Evolutionary conservation across 805 yeast genomes (phyloP).

Genomic region (Jamesozyma gamospora): DNA sequence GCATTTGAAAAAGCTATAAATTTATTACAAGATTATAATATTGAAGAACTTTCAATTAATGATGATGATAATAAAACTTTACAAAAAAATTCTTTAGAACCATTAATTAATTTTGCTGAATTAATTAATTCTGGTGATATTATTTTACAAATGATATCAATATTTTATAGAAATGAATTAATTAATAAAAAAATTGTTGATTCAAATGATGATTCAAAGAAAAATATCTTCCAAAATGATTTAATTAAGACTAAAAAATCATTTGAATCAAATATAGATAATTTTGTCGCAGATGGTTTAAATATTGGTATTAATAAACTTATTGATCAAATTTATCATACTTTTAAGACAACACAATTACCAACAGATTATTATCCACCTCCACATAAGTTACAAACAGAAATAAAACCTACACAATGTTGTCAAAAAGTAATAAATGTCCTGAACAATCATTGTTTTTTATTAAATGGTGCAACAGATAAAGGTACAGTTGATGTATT

Average conservation of each 20-base stretch:
- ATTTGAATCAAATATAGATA: constrained; percentile 75
- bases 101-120: constrained; percentile 78
- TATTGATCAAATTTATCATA: constrained; percentile 65
- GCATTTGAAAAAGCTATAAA: constrained; percentile 78
- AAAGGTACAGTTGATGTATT: constrained; percentile 82
- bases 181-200: constrained; percentile 44
- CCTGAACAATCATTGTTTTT: constrained; percentile 58
- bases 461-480: constrained; percentile 75
- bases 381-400: constrained; percentile 7
- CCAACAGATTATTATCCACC: constrained; percentile 56
- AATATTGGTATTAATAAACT: constrained; percentile 87
- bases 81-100: constrained; percentile 43
- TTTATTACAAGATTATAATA: constrained; percentile 62
- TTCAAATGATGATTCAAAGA: constrained; percentile 28
- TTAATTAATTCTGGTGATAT: constrained; percentile 87
- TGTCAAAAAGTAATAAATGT: constrained; percentile 54
- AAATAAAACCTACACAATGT: constrained; percentile 49
- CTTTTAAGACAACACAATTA: constrained; percentile 44
- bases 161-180: constrained; percentile 82
- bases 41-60: constrained; percentile 28
- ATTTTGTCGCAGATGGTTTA: constrained; percentile 83
- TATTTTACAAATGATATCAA: constrained; percentile 83
- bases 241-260: constrained; percentile 70
- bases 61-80: constrained; percentile 14
- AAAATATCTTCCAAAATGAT: constrained; percentile 67